Evolutionary conservation across 495 filamentous ascomycete genomes (phyloP), one percentile per base, ranked within the genome.

Genomic region (Terfezia claveryi): DNA sequence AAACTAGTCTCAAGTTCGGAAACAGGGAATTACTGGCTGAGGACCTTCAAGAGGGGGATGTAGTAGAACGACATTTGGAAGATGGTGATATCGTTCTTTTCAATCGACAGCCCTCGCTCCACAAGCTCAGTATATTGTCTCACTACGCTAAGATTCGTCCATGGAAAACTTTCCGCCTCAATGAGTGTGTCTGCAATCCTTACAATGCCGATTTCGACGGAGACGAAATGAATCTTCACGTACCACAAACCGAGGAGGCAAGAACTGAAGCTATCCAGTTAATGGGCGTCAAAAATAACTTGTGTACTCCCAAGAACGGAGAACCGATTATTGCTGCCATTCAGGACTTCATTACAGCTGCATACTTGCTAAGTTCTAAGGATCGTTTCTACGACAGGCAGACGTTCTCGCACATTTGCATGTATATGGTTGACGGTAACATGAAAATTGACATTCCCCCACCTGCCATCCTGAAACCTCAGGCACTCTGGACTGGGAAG

Each of bases 181-280:
- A 98, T 64, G 91, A 98, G 65, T 96, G 91, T 76, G 91, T 92
- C 8, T 98, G 91, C 66, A 89, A 85, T 49, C 91, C 91, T 9
- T 98, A 98, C 75, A 98, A 98, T 68, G 91, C 91, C 49, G 91
- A 98, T 79, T 98, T 98, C 64, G 91, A 98, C 62, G 91, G 91
- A 60, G 91, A 98, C 59, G 91, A 98, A 68, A 98, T 98, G 91
- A 98, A 98, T 62, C 68, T 98, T 58, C 91, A 98, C 68, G 87
- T 98, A 6, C 91, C 91, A 14, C 91, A 98, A 66, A 98, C 92
- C 2, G 91, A 96, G 70, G 91, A 98, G 69, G 91, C 91, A 11
- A 78, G 92, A 52, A 82, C 88, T 8, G 91, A 98, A 65, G 91
- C 91, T 0, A 91, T 93, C 68, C 84, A 87, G 64, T 69, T 98